A percentile compares a stretch with the other conserved stretches of the same genome.
These are phyloP conservation scores for Tausonia pullulans DNA, from an alignment of 1,284 basidiomycete genomes.

Conservation along the genomic window DNA sequence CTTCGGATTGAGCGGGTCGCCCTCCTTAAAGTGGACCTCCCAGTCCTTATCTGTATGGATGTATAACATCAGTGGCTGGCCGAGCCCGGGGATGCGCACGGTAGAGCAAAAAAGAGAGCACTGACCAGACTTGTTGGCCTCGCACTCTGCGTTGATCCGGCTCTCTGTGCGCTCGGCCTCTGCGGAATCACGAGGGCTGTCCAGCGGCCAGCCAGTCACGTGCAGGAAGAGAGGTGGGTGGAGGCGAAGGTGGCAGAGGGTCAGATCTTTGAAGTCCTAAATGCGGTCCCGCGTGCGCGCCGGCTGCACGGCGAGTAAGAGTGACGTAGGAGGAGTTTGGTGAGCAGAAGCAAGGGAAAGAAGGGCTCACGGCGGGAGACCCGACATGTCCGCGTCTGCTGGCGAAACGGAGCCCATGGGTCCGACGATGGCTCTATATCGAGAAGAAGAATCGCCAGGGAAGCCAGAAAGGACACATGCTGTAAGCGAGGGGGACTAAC, in stretches of 20 bases:
- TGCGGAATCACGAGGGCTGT: not conserved
- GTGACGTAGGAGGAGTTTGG: too few species aligned
- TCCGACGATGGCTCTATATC: too few species aligned
- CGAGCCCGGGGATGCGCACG: not conserved
- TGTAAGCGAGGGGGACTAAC: too few species aligned
- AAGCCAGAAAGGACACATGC: too few species aligned
- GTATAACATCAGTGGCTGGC: not conserved
- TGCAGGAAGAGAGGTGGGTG: not conserved
- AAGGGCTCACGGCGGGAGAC: not conserved
- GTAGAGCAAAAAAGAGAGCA: not conserved
- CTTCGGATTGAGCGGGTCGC: slow-evolving; percentile 19
- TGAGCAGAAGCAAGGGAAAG: not conserved
- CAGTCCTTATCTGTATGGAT: not conserved
- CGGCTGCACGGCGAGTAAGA: too few species aligned
- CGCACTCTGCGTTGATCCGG: not conserved
- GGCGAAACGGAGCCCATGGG: too few species aligned
- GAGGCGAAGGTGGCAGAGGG: not conserved
- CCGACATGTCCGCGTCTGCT: too few species aligned
- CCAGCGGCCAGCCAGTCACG: not conserved
- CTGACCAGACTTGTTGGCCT: not conserved
- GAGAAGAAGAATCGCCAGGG: too few species aligned
- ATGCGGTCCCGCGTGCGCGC: too few species aligned
- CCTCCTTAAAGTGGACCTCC: slow-evolving; percentile 7
- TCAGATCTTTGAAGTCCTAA: not conserved
- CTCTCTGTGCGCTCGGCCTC: slow-evolving; percentile 9